A percentile compares a stretch with the other conserved stretches of the same genome.
phyloP scores from a whole-genome alignment of 306 rosid genomes.

The Malus fusca region DNA sequence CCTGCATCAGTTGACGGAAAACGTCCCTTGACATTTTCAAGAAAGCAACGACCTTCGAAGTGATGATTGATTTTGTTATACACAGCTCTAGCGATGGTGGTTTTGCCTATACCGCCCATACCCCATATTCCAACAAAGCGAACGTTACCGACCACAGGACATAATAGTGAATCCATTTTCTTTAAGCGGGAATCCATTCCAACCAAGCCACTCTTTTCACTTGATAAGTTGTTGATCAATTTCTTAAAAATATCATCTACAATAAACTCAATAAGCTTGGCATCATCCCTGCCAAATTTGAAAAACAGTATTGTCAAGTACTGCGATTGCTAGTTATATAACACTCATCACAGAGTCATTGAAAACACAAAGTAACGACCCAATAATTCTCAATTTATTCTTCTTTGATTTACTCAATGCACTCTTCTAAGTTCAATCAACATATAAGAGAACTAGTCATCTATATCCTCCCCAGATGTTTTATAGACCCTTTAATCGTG shows the following conservation, averaged over 20 bases:
- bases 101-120: slow-evolving; percentile 29
- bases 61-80: neutral
- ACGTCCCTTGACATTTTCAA: slow-evolving; percentile 8
- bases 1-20: neutral
- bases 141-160: neutral
- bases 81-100: slow-evolving; percentile 16
- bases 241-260: neutral
- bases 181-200: slow-evolving; percentile 12
- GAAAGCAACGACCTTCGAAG: slow-evolving; percentile 7
- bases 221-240: neutral
- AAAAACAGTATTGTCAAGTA: too few species aligned
- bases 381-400: too few species aligned
- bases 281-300: neutral
- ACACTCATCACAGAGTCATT: too few species aligned
- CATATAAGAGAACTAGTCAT: too few species aligned
- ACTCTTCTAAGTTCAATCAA: too few species aligned
- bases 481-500: too few species aligned
- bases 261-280: neutral
- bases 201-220: slow-evolving; percentile 6
- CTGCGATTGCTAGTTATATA: too few species aligned
- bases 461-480: too few species aligned
- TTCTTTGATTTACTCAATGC: too few species aligned
- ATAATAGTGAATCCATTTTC: neutral
- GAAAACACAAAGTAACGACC: too few species aligned
- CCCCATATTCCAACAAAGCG: slow-evolving; percentile 20